Percentiles rank a stretch among this genome's conserved stretches.
phyloP scores from a whole-genome alignment of 306 rosid genomes.

The Elaeagnus macrophylla region DNA sequence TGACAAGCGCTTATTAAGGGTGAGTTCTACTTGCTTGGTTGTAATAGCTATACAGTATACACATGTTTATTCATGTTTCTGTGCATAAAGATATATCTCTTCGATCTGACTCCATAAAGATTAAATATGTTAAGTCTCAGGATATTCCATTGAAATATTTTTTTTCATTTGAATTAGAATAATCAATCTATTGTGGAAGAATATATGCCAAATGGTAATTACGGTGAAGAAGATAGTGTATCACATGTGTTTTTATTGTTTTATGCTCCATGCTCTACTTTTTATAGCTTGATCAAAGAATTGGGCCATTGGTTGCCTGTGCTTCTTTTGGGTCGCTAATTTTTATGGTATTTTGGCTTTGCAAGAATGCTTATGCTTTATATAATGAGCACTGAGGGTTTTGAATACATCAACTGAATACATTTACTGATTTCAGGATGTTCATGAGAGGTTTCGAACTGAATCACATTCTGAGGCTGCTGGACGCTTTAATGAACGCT shows the following conservation, averaged over 20 bases:
- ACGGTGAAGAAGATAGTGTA: background rate
- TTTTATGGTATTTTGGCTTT: background rate
- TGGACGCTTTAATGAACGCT: conserved; percentile 92
- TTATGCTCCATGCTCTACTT: background rate
- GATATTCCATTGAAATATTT: background rate
- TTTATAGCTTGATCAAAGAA: background rate
- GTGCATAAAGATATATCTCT: background rate
- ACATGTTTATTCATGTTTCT: too few species aligned
- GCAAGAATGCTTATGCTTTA: background rate
- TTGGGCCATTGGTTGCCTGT: background rate
- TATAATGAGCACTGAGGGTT: background rate
- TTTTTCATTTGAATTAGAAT: too few species aligned
- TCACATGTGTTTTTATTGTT: background rate
- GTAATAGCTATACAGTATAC: too few species aligned
- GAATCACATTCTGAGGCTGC: conserved; percentile 79
- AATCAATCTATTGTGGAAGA: too few species aligned
- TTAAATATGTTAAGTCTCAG: background rate
- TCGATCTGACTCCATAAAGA: background rate
- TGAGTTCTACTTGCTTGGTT: too few species aligned
- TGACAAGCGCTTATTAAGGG: too few species aligned
- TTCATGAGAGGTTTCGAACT: conserved; percentile 86
- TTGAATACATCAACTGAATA: too few species aligned
- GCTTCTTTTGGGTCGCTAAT: background rate
- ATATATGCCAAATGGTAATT: too few species aligned
- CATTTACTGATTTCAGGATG: conserved; percentile 55